Percentiles rank a stretch among this genome's conserved stretches.
Conservation (phyloP, 352 stramenopile species). For the Plasmopara viticola region DNA sequence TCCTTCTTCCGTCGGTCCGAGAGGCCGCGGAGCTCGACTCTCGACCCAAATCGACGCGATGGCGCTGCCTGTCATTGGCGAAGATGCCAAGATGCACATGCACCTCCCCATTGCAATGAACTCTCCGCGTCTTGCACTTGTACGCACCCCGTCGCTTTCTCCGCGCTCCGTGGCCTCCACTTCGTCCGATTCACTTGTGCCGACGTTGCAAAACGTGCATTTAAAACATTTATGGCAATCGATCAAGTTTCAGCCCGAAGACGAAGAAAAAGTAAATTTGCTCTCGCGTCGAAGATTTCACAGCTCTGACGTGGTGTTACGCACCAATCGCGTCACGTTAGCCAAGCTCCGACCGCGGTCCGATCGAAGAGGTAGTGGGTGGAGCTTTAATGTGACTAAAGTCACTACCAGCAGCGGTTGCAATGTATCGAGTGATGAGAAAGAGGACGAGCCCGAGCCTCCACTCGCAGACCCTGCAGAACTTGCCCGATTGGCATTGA, state of each 20-base stretch:
- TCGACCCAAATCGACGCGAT: slow-evolving; percentile 1
- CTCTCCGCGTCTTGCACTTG: slow-evolving; percentile 12
- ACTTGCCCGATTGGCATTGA: slow-evolving; percentile 11
- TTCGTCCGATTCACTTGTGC: slow-evolving; percentile 3
- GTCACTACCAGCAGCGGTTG: slow-evolving; percentile 18
- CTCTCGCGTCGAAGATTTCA: slow-evolving; percentile 42
- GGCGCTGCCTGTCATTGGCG: slow-evolving; percentile 43
- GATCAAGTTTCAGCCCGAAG: background rate
- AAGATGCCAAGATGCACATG: slow-evolving; percentile 36
- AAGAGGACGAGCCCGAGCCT: slow-evolving; percentile 22
- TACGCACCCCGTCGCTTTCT: slow-evolving; percentile 19
- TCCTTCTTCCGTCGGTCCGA: slow-evolving; percentile 14
- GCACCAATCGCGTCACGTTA: slow-evolving; percentile 5
- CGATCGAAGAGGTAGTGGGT: slow-evolving; percentile 10
- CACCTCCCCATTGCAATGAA: background rate
- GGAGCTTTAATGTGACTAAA: slow-evolving; percentile 9
- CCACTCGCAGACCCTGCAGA: slow-evolving; percentile 16
- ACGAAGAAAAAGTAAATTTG: slow-evolving; percentile 8
- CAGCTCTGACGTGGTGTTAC: slow-evolving; percentile 52
- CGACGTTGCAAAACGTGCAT: slow-evolving; percentile 3
- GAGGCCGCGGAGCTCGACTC: slow-evolving; percentile 6
- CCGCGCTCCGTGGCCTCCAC: slow-evolving; percentile 16
- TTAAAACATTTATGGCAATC: slow-evolving; percentile 8
- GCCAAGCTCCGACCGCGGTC: slow-evolving; percentile 13
- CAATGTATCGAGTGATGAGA: slow-evolving; percentile 5